These are phyloP conservation scores for Oryza rufipogon DNA, from an alignment of 176 grass and related monocot genomes.

Conservation along the genomic window DNA sequence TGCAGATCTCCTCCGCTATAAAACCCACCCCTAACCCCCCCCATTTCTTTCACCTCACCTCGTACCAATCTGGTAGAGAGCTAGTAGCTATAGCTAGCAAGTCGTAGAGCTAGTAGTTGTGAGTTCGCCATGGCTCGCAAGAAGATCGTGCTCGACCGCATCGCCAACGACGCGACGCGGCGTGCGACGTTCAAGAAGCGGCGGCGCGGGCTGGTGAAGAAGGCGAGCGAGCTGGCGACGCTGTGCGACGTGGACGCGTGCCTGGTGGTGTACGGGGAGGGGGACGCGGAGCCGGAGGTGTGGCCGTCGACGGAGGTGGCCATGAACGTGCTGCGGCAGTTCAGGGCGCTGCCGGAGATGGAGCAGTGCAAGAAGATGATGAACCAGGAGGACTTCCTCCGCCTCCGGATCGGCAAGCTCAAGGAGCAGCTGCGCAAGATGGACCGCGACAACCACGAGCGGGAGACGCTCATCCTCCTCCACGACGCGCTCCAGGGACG, in stretches of 20 bases:
- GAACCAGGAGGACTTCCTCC: conserved; percentile 48
- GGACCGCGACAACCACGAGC: neutral
- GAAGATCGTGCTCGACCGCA: conserved; percentile 41
- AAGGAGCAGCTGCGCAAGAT: conserved; percentile 8
- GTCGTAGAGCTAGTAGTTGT: too few species aligned
- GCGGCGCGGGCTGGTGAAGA: conserved; percentile 40
- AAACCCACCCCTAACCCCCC: neutral
- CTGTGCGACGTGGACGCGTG: conserved; percentile 36
- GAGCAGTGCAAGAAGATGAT: conserved; percentile 39
- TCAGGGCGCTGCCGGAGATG: conserved; percentile 37
- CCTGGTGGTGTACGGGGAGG: conserved; percentile 39
- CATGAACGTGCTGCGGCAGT: neutral
- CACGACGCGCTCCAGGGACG: neutral
- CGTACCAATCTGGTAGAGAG: neutral
- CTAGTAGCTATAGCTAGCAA: too few species aligned
- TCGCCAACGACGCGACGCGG: conserved; percentile 22
- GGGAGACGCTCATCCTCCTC: conserved; percentile 7
- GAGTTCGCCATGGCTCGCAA: conserved; percentile 41
- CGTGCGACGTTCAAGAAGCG: conserved; percentile 35
- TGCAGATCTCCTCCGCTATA: neutral
- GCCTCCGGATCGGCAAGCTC: neutral
- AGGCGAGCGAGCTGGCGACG: conserved; percentile 31
- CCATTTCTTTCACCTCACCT: neutral
- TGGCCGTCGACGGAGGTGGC: conserved; percentile 18
- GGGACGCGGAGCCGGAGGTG: conserved; percentile 15